Base-by-base conservation (phyloP, 2,329 filamentous ascomycete species). In the Monascus ruber region DNA sequence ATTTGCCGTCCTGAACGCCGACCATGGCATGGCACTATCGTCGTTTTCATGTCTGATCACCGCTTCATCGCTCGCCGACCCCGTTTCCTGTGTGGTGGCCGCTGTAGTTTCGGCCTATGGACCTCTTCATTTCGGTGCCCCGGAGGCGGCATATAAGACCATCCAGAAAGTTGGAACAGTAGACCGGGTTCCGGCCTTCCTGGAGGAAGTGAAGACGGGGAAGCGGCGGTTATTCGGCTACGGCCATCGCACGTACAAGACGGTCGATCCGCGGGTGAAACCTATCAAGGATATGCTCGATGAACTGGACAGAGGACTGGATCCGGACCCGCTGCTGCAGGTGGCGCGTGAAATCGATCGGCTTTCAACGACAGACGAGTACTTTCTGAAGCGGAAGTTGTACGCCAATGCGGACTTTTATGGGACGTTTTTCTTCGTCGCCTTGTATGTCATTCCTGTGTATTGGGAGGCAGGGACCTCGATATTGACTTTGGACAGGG, bases 21-120 rank as follows among this genome's bases (percentile, higher is more conserved):
- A 78, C 47, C 74, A 78, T 49, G 75, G 76, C 43, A 71, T 77
- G 53, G 75, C 76, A 46, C 69, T 72, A 49, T 72, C 71, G 2
- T 76, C 73, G 0, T 72, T 74, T 1, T 71, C 73, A 1, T 66
- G 74, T 27, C 57, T 77, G 10, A 71, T 76, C 41, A 72, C 76
- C 17, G 72, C 74, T 5, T 73, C 69, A 40, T 72, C 71, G 0
- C 55, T 77, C 7, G 69, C 76, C 0, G 75, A 77, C 47, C 73
- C 74, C 0, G 53, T 76, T 63, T 58, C 57, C 43, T 73, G 68
- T 45, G 63, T 72, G 11, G 69, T 76, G 8, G 58, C 72, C 1
- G 70, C 72, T 0, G 64, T 72, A 4, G 68, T 70, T n/a, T 66
- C 73, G 0, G 71, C 71, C 0, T 74, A 75, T 46, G 74, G 74